Conservation (phyloP, 306 rosid genomes). For the Mimosa bimucronata region DNA sequence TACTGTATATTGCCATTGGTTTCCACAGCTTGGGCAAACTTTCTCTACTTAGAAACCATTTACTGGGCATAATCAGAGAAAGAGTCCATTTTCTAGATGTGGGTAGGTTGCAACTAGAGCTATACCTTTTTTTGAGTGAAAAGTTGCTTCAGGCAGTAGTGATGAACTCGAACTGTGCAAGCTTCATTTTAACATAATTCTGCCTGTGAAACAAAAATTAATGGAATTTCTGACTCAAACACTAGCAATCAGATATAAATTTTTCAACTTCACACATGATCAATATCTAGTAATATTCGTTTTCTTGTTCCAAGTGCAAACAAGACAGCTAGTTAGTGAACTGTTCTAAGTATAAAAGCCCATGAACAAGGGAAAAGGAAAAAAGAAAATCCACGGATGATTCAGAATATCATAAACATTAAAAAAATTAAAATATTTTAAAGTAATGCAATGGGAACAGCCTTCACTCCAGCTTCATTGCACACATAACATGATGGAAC, state of each 20-base stretch:
- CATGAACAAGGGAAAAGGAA: background rate
- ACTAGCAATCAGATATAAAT: conserved; percentile 18
- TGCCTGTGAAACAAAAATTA: no score
- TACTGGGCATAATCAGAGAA: conserved; percentile 27
- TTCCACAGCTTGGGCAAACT: conserved; percentile 77
- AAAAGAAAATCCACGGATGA: background rate
- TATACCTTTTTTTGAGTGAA: conserved; percentile 62
- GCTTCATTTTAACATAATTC: no score
- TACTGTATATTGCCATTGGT: conserved; percentile 53
- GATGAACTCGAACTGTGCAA: no score
- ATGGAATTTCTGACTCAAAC: conserved; percentile 35
- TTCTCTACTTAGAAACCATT: no score
- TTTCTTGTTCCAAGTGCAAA: conserved; percentile 17
- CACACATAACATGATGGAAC: no score
- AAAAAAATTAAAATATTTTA: conserved; percentile 10
- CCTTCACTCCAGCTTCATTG: no score
- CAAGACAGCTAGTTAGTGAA: background rate
- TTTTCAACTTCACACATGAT: conserved; percentile 7
- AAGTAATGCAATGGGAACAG: conserved; percentile 38
- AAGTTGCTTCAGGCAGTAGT: conserved; percentile 71
- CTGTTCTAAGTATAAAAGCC: conserved; percentile 16
- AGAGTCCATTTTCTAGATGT: conserved; percentile 3
- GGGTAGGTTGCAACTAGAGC: conserved; percentile 19
- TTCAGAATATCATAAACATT: conserved; percentile 17
- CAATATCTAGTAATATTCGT: conserved; percentile 1